Base-by-base conservation (phyloP, 2,329 filamentous ascomycete species). In the Aspergillus udagawae region DNA sequence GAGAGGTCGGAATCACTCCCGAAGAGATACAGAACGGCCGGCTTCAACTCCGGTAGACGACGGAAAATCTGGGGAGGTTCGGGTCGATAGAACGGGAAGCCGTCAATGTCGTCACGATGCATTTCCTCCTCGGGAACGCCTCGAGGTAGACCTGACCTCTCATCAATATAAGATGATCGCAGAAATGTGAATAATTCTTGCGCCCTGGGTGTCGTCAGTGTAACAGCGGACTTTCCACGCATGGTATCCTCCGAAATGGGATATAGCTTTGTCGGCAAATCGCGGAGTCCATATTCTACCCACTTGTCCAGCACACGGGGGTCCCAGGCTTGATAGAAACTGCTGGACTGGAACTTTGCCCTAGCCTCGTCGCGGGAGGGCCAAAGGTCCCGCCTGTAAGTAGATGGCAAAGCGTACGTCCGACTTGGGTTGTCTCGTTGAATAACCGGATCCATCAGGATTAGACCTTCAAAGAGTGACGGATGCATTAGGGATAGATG, bases 91-190 rank as follows among this genome's bases (percentile, higher is more conserved):
- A 71, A 72, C 29, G 63, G 67, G 52, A 56, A 66, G 17, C 52
- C 60, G 17, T 55, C 54, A 5, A 53, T 60, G 29, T 61, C 51
- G 20, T 61, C 4, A 6, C 63, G 56, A 42, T 70, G 64, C 20
- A 73, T 72, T 41, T 81, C 80, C 9, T 57, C 66, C 17, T 25
- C 9, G 9, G 49, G 42, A 9, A n/a, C 7, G 2, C 52, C 52
- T 3, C 48, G 10, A 3, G 23, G n/a, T 10, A 48, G 35, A 17
- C 56, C 56, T 21, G 38, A 35, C 5, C 42, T n/a, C 38, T 47
- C 48, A 6, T 51, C 23, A 9, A 51, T 14, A 29, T 55, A 55
- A 8, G 53, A 25, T 4, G 54, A 38, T 5, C 54, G 25, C 55
- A 42, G 20, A 57, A 32, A 23, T 7, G n/a, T 32, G 8, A 52